Percentiles rank a stretch among this genome's conserved stretches.
phyloP scores from a whole-genome alignment of 2,329 filamentous ascomycete species.

The Didymella segeticola region DNA sequence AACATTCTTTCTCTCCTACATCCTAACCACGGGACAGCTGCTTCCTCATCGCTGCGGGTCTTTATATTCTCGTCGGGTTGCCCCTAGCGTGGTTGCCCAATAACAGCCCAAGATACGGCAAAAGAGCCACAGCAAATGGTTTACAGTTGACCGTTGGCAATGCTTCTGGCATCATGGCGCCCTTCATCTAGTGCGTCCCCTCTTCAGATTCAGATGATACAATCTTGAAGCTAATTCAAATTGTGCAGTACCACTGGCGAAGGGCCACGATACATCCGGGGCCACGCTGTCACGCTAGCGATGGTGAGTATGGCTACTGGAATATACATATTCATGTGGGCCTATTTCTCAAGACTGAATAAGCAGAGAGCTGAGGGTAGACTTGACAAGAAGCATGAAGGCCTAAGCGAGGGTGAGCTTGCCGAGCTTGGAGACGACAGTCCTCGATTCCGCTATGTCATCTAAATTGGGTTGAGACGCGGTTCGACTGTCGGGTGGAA shows the following conservation, averaged over 20 bases:
- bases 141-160: conserved; percentile 76
- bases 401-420: conserved; percentile 52
- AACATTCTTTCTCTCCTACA: not conserved
- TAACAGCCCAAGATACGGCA: conserved; percentile 77
- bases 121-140: conserved; percentile 74
- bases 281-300: conserved; percentile 59
- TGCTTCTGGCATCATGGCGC: conserved; percentile 74
- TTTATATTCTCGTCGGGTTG: conserved; percentile 67
- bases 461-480: conserved; percentile 15
- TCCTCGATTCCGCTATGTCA: conserved; percentile 53
- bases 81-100: conserved; percentile 67
- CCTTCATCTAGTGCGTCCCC: conserved; percentile 61
- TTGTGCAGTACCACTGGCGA: conserved; percentile 55
- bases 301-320: conserved; percentile 53
- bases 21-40: conserved; percentile 50
- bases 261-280: conserved; percentile 55
- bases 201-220: not conserved
- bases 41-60: conserved; percentile 73
- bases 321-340: conserved; percentile 48
- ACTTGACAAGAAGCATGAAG: conserved; percentile 48
- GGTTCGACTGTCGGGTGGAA: too few relatives aligned
- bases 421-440: conserved; percentile 55
- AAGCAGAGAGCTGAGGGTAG: conserved; percentile 46
- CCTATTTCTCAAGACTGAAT: conserved; percentile 48
- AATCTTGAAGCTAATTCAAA: conserved; percentile 8